A percentile compares a stretch with the other conserved stretches of the same genome.
These are phyloP conservation scores for Kwoniella newhampshirensis DNA, from an alignment of 768 basidiomycete genomes.

Conservation along the genomic window DNA sequence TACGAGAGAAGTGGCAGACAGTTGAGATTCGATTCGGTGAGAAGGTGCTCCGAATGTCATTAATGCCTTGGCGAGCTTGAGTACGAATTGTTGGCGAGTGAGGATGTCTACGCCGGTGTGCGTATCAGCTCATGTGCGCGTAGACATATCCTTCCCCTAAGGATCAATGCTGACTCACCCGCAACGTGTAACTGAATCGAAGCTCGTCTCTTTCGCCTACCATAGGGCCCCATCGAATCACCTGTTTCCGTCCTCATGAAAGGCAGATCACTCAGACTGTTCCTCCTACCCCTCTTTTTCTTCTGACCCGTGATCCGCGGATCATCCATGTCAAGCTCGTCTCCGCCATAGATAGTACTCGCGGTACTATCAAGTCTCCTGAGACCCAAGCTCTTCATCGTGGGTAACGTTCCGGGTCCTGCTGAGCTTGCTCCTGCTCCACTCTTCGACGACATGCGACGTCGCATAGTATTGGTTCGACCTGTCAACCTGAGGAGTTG, in stretches of 20 bases:
- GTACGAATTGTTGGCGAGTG: conserved; percentile 78
- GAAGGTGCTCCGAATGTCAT: conserved; percentile 61
- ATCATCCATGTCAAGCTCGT: conserved; percentile 67
- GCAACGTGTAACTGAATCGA: conserved; percentile 44
- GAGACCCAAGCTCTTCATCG: conserved; percentile 33
- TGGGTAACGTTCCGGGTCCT: conserved; percentile 27
- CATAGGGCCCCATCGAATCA: conserved; percentile 2
- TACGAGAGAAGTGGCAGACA: conserved; percentile 43
- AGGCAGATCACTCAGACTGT: conserved; percentile 21
- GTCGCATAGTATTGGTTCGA: conserved; percentile 25
- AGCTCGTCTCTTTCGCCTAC: conserved; percentile 24
- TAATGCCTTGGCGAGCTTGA: conserved; percentile 78
- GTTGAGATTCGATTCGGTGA: conserved; percentile 49
- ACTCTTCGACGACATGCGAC: conserved; percentile 18
- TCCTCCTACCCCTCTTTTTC: conserved; percentile 50
- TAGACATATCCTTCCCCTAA: conserved; percentile 14
- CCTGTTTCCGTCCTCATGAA: conserved; percentile 20
- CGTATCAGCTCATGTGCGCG: conserved; percentile 38
- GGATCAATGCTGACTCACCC: conserved; percentile 24
- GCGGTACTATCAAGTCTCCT: conserved; percentile 18
- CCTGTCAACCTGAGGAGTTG: conserved; percentile 38
- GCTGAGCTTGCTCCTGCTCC: conserved; percentile 3
- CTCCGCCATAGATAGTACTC: conserved; percentile 18
- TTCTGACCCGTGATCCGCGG: conserved; percentile 65
- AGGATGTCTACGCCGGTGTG: conserved; percentile 56